Evolutionary conservation across 176 grass and related monocot genomes (phyloP).

Genomic region (Zea luxurians): DNA sequence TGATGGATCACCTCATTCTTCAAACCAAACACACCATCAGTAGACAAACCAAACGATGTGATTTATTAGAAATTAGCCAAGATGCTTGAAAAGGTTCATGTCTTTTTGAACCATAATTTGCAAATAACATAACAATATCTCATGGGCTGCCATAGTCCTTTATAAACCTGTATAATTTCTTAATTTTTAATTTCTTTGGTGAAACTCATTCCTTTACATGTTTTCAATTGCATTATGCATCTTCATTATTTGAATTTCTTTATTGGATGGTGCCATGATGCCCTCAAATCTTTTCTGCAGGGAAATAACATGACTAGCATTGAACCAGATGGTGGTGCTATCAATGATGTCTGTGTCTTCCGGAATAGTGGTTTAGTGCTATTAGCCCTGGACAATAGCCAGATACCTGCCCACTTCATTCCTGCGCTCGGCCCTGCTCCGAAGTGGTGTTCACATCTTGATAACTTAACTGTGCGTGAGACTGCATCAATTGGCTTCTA

Average conservation of each 20-base stretch:
- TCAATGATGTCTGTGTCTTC: constrained; percentile 91
- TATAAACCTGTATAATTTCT: neutral
- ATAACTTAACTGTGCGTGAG: constrained; percentile 79
- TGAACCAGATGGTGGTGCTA: constrained; percentile 72
- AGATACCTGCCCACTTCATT: constrained; percentile 89
- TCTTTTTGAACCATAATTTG: neutral
- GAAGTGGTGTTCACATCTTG: constrained; percentile 96
- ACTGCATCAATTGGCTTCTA: neutral
- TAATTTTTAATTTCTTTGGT: neutral
- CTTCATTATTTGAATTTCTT: constrained; percentile 10
- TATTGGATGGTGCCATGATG: constrained; percentile 34
- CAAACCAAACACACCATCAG: too few species aligned
- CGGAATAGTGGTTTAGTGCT: constrained; percentile 77
- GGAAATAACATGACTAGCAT: constrained; percentile 95
- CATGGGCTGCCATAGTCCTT: neutral
- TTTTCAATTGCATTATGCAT: neutral
- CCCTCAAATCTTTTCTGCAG: constrained; percentile 48
- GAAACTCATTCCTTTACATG: neutral
- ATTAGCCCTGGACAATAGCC: constrained; percentile 82
- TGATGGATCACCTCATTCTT: too few species aligned
- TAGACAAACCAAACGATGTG: neutral
- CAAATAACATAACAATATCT: neutral
- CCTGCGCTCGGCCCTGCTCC: constrained; percentile 91
- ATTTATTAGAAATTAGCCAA: neutral
- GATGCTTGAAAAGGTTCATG: neutral